Conservation (phyloP, 169 alveolate species). For the Plasmodium adleri region DNA sequence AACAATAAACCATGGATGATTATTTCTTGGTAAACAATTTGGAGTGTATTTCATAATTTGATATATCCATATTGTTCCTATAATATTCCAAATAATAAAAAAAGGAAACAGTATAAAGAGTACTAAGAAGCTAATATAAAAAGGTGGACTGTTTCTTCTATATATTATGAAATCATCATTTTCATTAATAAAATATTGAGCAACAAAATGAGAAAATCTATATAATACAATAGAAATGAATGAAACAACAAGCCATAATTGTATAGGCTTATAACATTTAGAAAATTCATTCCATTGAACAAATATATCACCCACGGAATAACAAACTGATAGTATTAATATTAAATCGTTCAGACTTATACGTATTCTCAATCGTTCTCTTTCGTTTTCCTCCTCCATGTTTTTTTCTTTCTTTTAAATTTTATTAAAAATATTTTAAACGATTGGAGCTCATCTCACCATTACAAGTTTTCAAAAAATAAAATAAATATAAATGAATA, state of each 20-base stretch:
- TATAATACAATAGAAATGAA: constrained; percentile 81
- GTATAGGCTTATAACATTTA: constrained; percentile 83
- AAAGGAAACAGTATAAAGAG: constrained; percentile 82
- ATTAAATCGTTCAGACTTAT: constrained; percentile 81
- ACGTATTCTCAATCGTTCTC: constrained; percentile 18
- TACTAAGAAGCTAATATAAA: constrained; percentile 80
- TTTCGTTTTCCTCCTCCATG: constrained; percentile 12
- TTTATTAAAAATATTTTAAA: no score
- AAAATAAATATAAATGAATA: no score
- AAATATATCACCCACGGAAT: constrained; percentile 83
- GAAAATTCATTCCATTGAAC: constrained; percentile 85
- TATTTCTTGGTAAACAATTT: constrained; percentile 81
- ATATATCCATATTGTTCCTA: constrained; percentile 83
- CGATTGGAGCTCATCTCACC: no score
- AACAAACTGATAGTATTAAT: constrained; percentile 81
- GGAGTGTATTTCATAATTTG: constrained; percentile 82
- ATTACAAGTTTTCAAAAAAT: no score
- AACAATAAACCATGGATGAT: constrained; percentile 87
- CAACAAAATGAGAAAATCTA: constrained; percentile 82
- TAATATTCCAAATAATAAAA: constrained; percentile 82
- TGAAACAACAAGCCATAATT: constrained; percentile 84
- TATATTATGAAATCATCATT: constrained; percentile 82
- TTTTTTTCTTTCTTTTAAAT: no score
- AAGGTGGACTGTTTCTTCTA: constrained; percentile 82
- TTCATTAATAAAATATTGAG: constrained; percentile 82